These are phyloP conservation scores for Trametes pubescens DNA, from an alignment of 1,284 basidiomycete species.

Conservation along the genomic window DNA sequence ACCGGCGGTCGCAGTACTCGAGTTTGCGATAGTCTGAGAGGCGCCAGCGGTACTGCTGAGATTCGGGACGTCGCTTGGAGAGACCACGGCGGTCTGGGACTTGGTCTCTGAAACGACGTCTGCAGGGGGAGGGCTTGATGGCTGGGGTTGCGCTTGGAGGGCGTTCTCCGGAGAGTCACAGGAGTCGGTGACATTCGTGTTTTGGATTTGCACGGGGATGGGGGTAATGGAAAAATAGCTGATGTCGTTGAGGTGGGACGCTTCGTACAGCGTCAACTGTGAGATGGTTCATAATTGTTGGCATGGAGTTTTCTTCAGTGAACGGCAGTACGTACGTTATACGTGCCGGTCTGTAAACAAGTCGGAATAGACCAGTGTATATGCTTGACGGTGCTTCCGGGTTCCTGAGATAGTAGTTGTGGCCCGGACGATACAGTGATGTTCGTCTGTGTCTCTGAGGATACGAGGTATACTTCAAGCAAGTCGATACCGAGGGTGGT, in stretches of 20 bases:
- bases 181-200: constrained; percentile 38
- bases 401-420: constrained; percentile 50
- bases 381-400: constrained; percentile 58
- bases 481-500: constrained; percentile 48
- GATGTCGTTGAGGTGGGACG: constrained; percentile 47
- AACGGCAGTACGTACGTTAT: constrained; percentile 51
- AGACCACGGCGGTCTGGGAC: background rate
- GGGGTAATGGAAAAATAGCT: constrained; percentile 54
- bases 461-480: constrained; percentile 59
- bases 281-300: background rate
- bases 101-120: constrained; percentile 17
- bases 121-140: constrained; percentile 34
- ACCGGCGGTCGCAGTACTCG: constrained; percentile 7
- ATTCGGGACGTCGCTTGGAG: background rate
- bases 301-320: background rate
- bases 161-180: constrained; percentile 44
- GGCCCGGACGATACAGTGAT: constrained; percentile 54
- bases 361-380: constrained; percentile 53
- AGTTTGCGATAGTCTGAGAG: background rate
- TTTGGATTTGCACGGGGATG: constrained; percentile 52
- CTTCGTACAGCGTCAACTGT: constrained; percentile 60
- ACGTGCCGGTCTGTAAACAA: constrained; percentile 54
- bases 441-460: constrained; percentile 50
- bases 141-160: constrained; percentile 49
- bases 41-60: background rate